Percentiles rank a stretch among this genome's conserved stretches.
These are phyloP conservation scores for Aureoboletus auriporus DNA, from an alignment of 768 basidiomycete genomes.

Conservation along the genomic window DNA sequence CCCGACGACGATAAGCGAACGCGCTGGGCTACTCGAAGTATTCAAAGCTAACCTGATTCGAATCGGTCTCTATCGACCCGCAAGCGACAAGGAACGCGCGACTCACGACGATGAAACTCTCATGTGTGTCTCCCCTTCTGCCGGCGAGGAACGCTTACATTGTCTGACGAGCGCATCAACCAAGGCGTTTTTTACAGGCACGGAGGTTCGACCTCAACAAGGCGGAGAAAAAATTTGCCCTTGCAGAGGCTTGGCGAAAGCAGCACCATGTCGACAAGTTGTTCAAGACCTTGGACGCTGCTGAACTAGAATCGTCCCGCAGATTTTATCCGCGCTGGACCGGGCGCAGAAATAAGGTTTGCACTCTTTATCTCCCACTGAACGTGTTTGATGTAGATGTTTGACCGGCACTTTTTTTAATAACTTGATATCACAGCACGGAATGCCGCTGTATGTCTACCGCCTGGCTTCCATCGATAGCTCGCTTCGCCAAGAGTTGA, in stretches of 20 bases:
- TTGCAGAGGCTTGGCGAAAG: conserved; percentile 65
- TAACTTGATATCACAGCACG: conserved; percentile 39
- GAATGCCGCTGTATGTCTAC: conserved; percentile 75
- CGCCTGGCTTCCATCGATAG: conserved; percentile 55
- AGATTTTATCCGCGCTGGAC: conserved; percentile 81
- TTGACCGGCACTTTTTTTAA: too few relatives aligned
- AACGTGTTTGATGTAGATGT: neutral
- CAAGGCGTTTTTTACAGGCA: conserved; percentile 81
- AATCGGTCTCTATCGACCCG: conserved; percentile 49
- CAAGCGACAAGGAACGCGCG: conserved; percentile 30
- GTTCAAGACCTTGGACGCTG: conserved; percentile 52
- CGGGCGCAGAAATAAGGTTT: conserved; percentile 70
- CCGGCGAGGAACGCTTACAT: neutral
- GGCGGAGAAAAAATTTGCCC: conserved; percentile 69
- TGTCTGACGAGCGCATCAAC: neutral
- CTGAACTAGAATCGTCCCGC: conserved; percentile 57
- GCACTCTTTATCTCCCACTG: conserved; percentile 2
- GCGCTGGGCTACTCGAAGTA: conserved; percentile 26
- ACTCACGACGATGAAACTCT: conserved; percentile 67
- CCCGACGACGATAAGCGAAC: neutral
- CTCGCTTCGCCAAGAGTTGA: conserved; percentile 56
- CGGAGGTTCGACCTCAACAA: conserved; percentile 58
- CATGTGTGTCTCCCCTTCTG: conserved; percentile 41
- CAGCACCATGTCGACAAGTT: conserved; percentile 58
- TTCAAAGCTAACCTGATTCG: conserved; percentile 53